Evolutionary conservation across 306 rosid species (phyloP).

Genomic region (Purshia tridentata): DNA sequence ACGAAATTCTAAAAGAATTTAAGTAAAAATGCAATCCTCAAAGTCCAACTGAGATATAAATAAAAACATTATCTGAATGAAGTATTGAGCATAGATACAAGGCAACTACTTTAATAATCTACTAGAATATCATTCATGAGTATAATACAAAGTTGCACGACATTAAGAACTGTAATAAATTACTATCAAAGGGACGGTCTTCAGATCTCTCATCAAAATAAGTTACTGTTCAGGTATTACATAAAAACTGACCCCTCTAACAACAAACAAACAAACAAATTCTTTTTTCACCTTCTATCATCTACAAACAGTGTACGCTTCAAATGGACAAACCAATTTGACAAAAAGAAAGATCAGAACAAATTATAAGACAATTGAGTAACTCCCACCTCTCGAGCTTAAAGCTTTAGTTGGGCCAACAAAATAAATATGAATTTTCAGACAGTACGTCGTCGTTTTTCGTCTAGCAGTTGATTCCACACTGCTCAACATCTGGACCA

Average conservation of each 20-base stretch:
- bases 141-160: not conserved
- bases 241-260: not conserved
- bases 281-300: constrained; percentile 4
- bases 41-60: no score
- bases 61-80: no score
- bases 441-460: not conserved
- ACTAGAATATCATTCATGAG: no score
- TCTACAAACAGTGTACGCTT: constrained; percentile 17
- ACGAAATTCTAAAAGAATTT: no score
- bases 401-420: not conserved
- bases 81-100: no score
- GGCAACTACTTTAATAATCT: no score
- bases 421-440: constrained; percentile 8
- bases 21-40: no score
- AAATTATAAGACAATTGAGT: not conserved
- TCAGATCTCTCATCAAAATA: not conserved
- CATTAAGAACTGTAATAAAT: not conserved
- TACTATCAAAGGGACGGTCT: not conserved
- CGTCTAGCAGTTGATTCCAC: constrained; percentile 95
- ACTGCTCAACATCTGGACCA: constrained; percentile 74
- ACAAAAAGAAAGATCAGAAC: not conserved
- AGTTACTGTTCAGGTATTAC: no score
- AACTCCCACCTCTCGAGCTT: constrained; percentile 14
- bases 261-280: not conserved
- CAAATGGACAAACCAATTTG: constrained; percentile 12